phyloP scores from a whole-genome alignment of 768 basidiomycete genomes.

The Panus rudis region DNA sequence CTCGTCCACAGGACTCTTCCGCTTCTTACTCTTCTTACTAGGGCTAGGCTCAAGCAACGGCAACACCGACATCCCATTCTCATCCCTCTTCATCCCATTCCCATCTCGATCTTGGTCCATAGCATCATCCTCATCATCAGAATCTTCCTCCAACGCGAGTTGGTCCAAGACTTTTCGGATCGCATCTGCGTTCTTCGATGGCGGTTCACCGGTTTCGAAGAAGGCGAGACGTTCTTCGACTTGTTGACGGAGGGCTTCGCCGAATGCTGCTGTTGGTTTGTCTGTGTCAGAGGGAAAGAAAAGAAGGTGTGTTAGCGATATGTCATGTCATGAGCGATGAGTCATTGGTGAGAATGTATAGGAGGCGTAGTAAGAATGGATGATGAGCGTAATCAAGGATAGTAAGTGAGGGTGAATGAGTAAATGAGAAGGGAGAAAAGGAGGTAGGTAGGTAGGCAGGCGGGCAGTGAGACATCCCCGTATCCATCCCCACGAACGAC shows the following conservation, averaged over 20 bases:
- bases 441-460: too few species aligned
- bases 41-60: slow-evolving; percentile 53
- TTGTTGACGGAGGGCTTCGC: slow-evolving; percentile 87
- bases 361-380: too few species aligned
- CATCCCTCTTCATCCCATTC: slow-evolving; percentile 27
- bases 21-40: slow-evolving; percentile 51
- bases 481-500: too few species aligned
- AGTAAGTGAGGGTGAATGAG: too few species aligned
- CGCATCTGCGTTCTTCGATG: slow-evolving; percentile 87
- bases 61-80: slow-evolving; percentile 40
- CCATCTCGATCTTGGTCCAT: too few species aligned
- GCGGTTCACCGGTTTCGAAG: slow-evolving; percentile 87
- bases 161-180: slow-evolving; percentile 83
- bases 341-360: too few species aligned
- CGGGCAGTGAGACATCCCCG: too few species aligned
- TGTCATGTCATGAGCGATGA: too few species aligned
- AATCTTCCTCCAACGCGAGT: slow-evolving; percentile 62
- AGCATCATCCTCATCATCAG: slow-evolving; percentile 49
- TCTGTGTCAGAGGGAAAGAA: slow-evolving; percentile 37
- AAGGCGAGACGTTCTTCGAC: slow-evolving; percentile 94
- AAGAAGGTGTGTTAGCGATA: neutral
- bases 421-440: too few species aligned
- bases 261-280: slow-evolving; percentile 85
- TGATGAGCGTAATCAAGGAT: too few species aligned
- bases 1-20: slow-evolving; percentile 65